Percentiles rank a stretch among this genome's conserved stretches.
Conservation (phyloP, 164 flowering plant species). For the Vitis labrusca region DNA sequence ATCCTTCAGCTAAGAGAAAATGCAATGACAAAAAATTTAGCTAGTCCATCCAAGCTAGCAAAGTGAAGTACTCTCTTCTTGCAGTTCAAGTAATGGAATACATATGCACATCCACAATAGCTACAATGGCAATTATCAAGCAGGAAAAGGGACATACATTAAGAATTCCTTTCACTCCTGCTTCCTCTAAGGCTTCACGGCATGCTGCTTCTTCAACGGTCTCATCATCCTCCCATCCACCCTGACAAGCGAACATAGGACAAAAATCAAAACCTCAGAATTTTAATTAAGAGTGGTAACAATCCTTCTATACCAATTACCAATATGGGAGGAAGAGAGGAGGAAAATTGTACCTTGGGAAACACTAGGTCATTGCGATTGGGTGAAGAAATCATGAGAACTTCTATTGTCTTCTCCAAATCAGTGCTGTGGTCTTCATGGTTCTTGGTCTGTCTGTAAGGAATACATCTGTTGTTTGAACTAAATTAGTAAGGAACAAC, state of each 20-base stretch:
- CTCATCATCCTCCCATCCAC: conserved; percentile 94
- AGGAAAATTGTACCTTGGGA: conserved; percentile 53
- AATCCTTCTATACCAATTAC: too few relatives aligned
- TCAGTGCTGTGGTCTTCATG: conserved; percentile 22
- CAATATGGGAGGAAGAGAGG: neutral
- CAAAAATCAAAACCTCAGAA: neutral
- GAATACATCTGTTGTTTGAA: conserved; percentile 64
- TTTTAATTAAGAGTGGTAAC: neutral
- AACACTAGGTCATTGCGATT: conserved; percentile 72
- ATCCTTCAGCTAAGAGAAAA: neutral
- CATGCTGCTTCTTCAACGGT: conserved; percentile 67
- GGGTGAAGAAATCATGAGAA: conserved; percentile 76
- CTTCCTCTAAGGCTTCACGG: conserved; percentile 87
- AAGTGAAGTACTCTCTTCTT: too few relatives aligned
- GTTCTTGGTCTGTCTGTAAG: conserved; percentile 49
- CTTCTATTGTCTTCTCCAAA: conserved; percentile 34
- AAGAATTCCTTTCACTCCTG: conserved; percentile 70
- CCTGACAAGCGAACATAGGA: conserved; percentile 39
- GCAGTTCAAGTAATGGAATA: too few relatives aligned
- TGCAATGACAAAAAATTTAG: neutral
- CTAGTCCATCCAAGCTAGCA: too few relatives aligned
- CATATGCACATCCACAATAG: too few relatives aligned
- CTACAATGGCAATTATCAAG: neutral
- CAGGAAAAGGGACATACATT: conserved; percentile 38
- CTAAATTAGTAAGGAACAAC: conserved; percentile 6